A percentile compares a stretch with the other conserved stretches of the same genome.
These are phyloP conservation scores for Talaromyces proteolyticus DNA, from an alignment of 495 filamentous ascomycete genomes.

Conservation along the genomic window DNA sequence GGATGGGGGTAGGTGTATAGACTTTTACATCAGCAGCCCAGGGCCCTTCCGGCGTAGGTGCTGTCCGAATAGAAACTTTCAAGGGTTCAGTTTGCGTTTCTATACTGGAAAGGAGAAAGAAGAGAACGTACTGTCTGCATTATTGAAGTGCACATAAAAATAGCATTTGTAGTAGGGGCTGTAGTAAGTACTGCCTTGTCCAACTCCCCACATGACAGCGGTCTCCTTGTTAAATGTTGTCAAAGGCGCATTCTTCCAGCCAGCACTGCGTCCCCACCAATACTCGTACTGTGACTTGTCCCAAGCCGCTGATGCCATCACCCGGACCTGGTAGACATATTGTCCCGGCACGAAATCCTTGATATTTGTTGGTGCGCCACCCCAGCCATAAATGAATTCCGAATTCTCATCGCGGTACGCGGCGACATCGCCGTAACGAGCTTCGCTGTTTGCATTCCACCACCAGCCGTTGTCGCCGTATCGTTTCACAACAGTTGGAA, in stretches of 20 bases:
- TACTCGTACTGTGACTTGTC: conserved; percentile 27
- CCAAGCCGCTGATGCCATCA: conserved; percentile 22
- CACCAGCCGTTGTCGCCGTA: conserved; percentile 18
- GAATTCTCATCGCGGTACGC: conserved; percentile 27
- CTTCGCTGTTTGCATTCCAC: conserved; percentile 21
- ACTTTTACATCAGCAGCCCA: conserved; percentile 19
- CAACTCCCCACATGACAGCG: conserved; percentile 22
- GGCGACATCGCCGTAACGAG: conserved; percentile 26
- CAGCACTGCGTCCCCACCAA: conserved; percentile 22
- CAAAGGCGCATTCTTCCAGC: conserved; percentile 20
- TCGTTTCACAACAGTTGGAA: conserved; percentile 24
- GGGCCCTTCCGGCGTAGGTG: conserved; percentile 20
- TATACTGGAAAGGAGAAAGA: not conserved
- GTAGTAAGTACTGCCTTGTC: conserved; percentile 25
- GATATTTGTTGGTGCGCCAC: conserved; percentile 20
- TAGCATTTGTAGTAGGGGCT: conserved; percentile 21
- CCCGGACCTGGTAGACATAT: conserved; percentile 29
- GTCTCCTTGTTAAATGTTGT: conserved; percentile 17
- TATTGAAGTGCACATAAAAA: conserved; percentile 22
- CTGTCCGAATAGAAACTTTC: conserved; percentile 20
- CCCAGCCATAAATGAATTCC: conserved; percentile 27
- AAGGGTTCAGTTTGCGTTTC: not conserved
- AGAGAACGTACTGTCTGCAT: not conserved
- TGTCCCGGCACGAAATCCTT: conserved; percentile 10
- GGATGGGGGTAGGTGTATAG: not conserved